phyloP scores from a whole-genome alignment of 805 yeast species.

The Yamadazyma takamatsuzukensis region DNA sequence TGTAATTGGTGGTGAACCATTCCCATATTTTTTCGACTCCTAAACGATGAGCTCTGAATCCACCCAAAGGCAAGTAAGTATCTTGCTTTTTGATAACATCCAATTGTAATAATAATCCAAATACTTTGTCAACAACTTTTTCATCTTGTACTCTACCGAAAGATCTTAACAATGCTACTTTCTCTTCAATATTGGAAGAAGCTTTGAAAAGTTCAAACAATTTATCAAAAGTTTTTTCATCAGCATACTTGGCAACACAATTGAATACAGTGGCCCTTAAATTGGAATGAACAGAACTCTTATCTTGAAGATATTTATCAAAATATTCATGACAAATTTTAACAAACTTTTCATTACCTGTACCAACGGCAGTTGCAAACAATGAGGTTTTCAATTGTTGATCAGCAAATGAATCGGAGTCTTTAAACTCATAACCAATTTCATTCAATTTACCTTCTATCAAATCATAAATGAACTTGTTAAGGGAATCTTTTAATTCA shows the following conservation, averaged over 20 bases:
- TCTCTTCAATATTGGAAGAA: conserved; percentile 63
- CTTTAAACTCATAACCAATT: conserved; percentile 64
- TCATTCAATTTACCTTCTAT: conserved; percentile 50
- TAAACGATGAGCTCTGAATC: conserved; percentile 56
- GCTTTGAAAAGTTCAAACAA: conserved; percentile 57
- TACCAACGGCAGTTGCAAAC: conserved; percentile 55
- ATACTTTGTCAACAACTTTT: conserved; percentile 51
- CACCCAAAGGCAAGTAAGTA: conserved; percentile 71
- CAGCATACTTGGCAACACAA: conserved; percentile 65
- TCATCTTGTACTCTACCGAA: conserved; percentile 61
- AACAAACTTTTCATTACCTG: conserved; percentile 46
- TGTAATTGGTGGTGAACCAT: conserved; percentile 78
- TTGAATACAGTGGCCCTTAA: conserved; percentile 62
- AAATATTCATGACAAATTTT: conserved; percentile 38
- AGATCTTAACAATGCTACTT: conserved; percentile 62
- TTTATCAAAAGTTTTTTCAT: conserved; percentile 57
- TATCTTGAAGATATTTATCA: conserved; percentile 50
- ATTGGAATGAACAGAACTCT: conserved; percentile 69
- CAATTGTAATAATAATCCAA: conserved; percentile 49
- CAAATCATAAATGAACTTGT: conserved; percentile 51
- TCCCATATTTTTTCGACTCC: conserved; percentile 71
- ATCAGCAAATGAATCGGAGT: conserved; percentile 52
- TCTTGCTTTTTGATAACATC: conserved; percentile 68
- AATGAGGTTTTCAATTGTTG: conserved; percentile 67
- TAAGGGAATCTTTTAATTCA: conserved; percentile 44